A percentile compares a stretch with the other conserved stretches of the same genome.
Conservation (phyloP, 257 asterid species). For the Eucommia ulmoides region DNA sequence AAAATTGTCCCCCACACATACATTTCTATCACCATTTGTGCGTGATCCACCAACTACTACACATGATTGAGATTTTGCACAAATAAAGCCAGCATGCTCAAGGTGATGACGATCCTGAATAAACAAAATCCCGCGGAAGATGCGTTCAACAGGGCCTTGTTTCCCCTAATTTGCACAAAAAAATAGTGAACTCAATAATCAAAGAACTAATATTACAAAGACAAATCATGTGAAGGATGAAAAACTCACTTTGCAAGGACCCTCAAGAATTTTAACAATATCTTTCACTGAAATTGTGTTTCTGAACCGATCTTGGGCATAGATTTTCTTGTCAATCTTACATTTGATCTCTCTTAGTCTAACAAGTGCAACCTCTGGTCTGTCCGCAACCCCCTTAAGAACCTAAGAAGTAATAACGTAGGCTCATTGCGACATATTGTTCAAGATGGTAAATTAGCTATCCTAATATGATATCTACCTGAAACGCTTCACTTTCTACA, state of each 20-base stretch:
- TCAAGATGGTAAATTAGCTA: too few species aligned
- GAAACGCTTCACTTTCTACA: conserved; percentile 93
- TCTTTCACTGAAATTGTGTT: conserved; percentile 79
- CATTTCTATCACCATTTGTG: conserved; percentile 68
- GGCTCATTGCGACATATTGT: too few species aligned
- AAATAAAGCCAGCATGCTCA: conserved; percentile 96
- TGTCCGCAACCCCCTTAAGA: conserved; percentile 85
- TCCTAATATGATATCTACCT: conserved; percentile 47
- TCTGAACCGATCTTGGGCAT: conserved; percentile 59
- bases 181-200: conserved; percentile 8
- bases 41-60: conserved; percentile 89
- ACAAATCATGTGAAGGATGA: conserved; percentile 3
- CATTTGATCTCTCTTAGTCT: conserved; percentile 79
- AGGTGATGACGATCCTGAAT: conserved; percentile 87
- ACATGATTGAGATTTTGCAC: conserved; percentile 83
- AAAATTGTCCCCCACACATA: too few species aligned
- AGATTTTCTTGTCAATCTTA: conserved; percentile 64
- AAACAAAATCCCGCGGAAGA: conserved; percentile 63
- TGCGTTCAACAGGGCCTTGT: conserved; percentile 94
- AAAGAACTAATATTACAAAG: conserved; percentile 12
- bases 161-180: conserved; percentile 45
- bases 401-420: conserved; percentile 36
- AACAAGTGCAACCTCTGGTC: conserved; percentile 91
- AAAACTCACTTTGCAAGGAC: conserved; percentile 70
- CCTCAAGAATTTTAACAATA: conserved; percentile 76